phyloP scores from a whole-genome alignment of 192 early-diverging fungal species.

The Podila verticillata region DNA sequence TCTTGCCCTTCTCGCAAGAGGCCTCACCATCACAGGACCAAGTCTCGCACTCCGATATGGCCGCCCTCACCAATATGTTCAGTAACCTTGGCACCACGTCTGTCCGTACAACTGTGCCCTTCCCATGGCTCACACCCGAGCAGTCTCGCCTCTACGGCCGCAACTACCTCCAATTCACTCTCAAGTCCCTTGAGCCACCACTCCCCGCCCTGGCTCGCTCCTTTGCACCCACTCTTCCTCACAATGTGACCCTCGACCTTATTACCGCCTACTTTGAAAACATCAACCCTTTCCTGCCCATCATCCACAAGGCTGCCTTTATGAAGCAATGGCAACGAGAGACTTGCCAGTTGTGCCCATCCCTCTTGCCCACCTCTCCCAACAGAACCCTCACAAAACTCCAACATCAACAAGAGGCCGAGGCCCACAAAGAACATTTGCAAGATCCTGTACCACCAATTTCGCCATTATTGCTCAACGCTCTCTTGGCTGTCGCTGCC shows the following conservation, averaged over 20 bases:
- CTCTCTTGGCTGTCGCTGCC: constrained; percentile 48
- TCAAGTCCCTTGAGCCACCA: constrained; percentile 34
- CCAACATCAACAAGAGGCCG: constrained; percentile 15
- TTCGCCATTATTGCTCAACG: constrained; percentile 53
- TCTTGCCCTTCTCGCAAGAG: constrained; percentile 35
- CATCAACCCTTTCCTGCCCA: constrained; percentile 31
- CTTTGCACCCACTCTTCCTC: neutral
- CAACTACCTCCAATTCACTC: constrained; percentile 45
- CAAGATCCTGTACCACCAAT: constrained; percentile 37
- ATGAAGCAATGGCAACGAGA: constrained; percentile 46
- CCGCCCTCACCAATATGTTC: constrained; percentile 37
- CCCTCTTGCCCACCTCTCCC: neutral
- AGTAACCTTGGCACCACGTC: constrained; percentile 41
- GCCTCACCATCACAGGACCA: constrained; percentile 19
- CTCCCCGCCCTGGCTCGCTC: constrained; percentile 26
- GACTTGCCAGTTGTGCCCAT: constrained; percentile 22
- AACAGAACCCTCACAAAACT: neutral
- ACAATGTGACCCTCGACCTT: constrained; percentile 10
- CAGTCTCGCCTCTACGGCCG: constrained; percentile 45
- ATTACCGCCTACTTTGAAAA: constrained; percentile 30
- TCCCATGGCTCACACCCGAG: constrained; percentile 49
- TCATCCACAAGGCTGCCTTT: constrained; percentile 29
- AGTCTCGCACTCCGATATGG: constrained; percentile 30
- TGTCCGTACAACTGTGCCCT: constrained; percentile 41
- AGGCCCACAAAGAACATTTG: constrained; percentile 29